A percentile compares a stretch with the other conserved stretches of the same genome.
Conservation (phyloP, 208 protist genomes). For the Entamoeba invadens region DNA sequence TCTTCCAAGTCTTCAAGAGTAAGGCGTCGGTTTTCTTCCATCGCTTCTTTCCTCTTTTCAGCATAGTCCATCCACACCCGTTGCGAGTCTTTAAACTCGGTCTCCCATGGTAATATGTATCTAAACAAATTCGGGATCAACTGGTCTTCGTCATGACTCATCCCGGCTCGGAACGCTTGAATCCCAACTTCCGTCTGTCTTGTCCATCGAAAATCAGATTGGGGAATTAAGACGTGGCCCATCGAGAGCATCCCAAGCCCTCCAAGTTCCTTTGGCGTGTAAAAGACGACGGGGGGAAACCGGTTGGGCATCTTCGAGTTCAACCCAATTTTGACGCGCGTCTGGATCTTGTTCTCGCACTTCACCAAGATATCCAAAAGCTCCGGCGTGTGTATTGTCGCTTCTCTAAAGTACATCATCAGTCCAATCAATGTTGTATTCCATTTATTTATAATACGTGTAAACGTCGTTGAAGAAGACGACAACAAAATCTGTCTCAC, state of each 20-base stretch:
- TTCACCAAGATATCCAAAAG: conserved; percentile 94
- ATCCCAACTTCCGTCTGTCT: conserved; percentile 80
- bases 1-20: conserved; percentile 98
- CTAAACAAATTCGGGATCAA: conserved; percentile 98
- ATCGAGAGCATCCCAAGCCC: conserved; percentile 97
- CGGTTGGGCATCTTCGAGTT: conserved; percentile 99
- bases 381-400: conserved; percentile 74
- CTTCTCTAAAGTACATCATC: conserved; percentile 98
- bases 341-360: conserved; percentile 99
- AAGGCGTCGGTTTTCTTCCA: conserved; percentile 77
- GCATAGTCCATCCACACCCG: conserved; percentile 97
- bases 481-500: conserved; percentile 94
- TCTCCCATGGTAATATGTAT: conserved; percentile 99
- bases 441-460: conserved; percentile 99
- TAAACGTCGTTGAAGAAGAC: conserved; percentile 96
- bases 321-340: conserved; percentile 97
- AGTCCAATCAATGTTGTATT: conserved; percentile 96
- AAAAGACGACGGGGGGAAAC: conserved; percentile 73
- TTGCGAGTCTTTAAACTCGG: conserved; percentile 95
- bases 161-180: conserved; percentile 94
- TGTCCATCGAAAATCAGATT: conserved; percentile 86
- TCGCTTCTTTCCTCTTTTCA: conserved; percentile 83
- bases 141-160: conserved; percentile 90
- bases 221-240: conserved; percentile 97
- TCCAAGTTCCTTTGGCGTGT: conserved; percentile 33